Evolutionary conservation across 2,329 filamentous ascomycete genomes (phyloP), one percentile per base, ranked within the genome.

Genomic region (Saccharata proteae): DNA sequence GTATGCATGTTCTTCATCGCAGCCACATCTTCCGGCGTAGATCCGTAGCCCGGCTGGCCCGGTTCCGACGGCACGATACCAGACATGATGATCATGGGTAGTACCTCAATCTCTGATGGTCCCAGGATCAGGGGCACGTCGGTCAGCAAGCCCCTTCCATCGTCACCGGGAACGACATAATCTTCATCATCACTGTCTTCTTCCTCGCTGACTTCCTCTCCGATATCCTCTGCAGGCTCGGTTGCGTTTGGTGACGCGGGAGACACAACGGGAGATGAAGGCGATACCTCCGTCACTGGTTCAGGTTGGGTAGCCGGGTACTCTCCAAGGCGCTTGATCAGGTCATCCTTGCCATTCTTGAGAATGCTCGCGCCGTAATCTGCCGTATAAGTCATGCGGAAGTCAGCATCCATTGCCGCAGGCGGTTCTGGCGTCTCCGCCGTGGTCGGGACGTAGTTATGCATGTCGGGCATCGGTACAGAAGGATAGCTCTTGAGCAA

Each of bases 81-180:
- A 10, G 83, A 86, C 62, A 94, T 93, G 46, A 96, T 79, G 37
- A 94, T 92, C 86, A 94, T 93, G 34, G 93, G 88, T 32, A 96
- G 62, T 5, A 90, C 86, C 55, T 96, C 88, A 32, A 94, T 94
- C 56, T 96, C 88, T 34, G 85, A 86, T 0, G 88, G 88, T 25
- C 92, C 86, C 17, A 96, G 66, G 21, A 94, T 93, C 42, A 96
- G 80, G 17, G 88, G 88, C 9, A 96, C 84, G 52, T 96, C 88
- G 0, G 88, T 94, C 34, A 96, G 62, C 10, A 96, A 62, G 9
- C 88, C 88, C 12, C 83, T 80, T 48, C 82, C 69, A 14, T 82
- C 79, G 3, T 82, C 81, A 11, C 62, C 64, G 10, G 61, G 59
- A 41, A 85, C 77, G 11, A 71, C 76, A 43, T 80, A 80, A n/a